phyloP scores from a whole-genome alignment of 768 basidiomycete species.

The Mycena venus region DNA sequence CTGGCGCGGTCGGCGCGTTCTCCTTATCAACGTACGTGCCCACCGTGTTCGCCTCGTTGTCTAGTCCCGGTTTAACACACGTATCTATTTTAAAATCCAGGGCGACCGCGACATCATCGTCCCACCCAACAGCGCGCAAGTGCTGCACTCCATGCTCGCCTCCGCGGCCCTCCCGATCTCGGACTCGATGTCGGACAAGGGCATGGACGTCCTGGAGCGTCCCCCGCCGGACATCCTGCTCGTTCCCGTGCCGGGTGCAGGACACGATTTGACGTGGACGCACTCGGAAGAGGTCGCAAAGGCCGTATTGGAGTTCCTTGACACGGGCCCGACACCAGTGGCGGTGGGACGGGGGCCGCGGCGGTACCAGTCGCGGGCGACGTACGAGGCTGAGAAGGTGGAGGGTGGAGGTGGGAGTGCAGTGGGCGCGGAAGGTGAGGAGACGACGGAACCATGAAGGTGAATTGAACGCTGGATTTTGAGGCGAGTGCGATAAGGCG shows the following conservation, averaged over 20 bases:
- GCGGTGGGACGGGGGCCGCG: too few relatives aligned
- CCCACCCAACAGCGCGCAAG: background rate
- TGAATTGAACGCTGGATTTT: too few relatives aligned
- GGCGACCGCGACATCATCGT: slow-evolving; percentile 9
- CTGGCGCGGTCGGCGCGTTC: slow-evolving; percentile 3
- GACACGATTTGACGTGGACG: slow-evolving; percentile 65
- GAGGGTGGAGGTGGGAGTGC: too few relatives aligned
- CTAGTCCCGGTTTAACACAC: too few relatives aligned
- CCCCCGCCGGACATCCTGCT: slow-evolving; percentile 35
- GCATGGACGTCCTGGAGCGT: background rate
- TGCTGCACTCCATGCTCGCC: background rate
- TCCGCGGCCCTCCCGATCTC: background rate
- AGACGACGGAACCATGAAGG: too few relatives aligned
- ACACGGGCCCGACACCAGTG: too few relatives aligned
- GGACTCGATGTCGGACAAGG: background rate
- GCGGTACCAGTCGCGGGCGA: too few relatives aligned
- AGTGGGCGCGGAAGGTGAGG: too few relatives aligned
- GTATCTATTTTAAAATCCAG: background rate
- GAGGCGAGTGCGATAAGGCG: too few relatives aligned
- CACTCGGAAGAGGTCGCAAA: slow-evolving; percentile 50
- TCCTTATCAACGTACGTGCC: slow-evolving; percentile 20
- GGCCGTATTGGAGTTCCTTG: background rate
- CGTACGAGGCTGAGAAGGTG: too few relatives aligned
- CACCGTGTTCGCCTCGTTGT: too few relatives aligned
- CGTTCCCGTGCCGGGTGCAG: slow-evolving; percentile 63